Conservation (phyloP, 75 land plant species). For the Cryptomeria japonica region DNA sequence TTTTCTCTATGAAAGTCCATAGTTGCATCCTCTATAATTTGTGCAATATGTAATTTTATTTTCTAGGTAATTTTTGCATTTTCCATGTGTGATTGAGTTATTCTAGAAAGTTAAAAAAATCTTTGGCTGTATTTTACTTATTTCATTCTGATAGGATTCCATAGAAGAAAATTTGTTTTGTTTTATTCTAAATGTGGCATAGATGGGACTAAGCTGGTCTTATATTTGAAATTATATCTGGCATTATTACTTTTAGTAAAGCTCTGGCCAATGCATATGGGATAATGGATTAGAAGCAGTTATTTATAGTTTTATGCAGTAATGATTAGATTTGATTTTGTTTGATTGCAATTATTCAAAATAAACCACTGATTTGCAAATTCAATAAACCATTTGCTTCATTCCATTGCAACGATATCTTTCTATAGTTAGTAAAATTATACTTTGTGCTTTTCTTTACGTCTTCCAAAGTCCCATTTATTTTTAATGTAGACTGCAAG, state of each 20-base stretch:
- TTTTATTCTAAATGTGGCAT: background rate
- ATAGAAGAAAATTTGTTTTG: background rate
- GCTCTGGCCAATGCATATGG: background rate
- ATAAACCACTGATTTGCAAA: background rate
- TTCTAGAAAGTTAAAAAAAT: background rate
- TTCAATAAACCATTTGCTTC: background rate
- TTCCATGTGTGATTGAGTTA: background rate
- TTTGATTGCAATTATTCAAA: background rate
- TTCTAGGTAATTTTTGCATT: background rate
- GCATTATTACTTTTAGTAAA: background rate
- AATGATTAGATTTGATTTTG: background rate
- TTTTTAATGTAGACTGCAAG: background rate
- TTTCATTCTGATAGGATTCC: background rate
- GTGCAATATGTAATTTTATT: background rate
- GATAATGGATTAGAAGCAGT: background rate
- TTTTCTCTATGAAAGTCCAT: background rate
- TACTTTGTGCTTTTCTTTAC: background rate
- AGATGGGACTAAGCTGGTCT: background rate
- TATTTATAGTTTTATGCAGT: background rate
- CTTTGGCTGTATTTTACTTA: background rate
- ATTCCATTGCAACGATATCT: background rate
- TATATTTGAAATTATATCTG: background rate
- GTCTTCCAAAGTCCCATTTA: background rate
- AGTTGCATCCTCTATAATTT: background rate
- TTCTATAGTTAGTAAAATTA: background rate